phyloP scores from a whole-genome alignment of 2,329 filamentous ascomycete species.

The Apiospora rasikravindrae region DNA sequence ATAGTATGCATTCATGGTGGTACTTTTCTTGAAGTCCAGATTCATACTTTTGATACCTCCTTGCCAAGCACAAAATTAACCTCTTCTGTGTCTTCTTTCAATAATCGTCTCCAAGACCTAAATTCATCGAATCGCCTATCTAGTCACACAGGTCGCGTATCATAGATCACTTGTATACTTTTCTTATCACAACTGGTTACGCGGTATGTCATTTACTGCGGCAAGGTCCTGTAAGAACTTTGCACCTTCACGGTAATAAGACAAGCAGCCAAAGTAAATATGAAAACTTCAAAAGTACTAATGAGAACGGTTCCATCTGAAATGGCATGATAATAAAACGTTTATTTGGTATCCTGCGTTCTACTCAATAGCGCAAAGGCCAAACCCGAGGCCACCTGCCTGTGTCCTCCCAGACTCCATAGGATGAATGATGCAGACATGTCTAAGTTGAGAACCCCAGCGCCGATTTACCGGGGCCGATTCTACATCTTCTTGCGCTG shows the following conservation, averaged over 20 bases:
- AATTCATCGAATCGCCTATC: neutral
- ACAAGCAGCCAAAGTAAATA: neutral
- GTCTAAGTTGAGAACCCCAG: neutral
- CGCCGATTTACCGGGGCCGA: neutral
- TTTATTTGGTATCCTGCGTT: neutral
- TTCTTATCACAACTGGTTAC: neutral
- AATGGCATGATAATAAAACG: neutral
- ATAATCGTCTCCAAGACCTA: neutral
- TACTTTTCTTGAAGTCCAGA: neutral
- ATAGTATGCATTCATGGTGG: neutral
- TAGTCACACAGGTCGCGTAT: neutral
- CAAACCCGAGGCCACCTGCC: neutral
- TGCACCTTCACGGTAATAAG: neutral
- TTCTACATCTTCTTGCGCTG: conserved; percentile 41
- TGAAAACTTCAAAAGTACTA: neutral
- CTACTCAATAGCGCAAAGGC: neutral
- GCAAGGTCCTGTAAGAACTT: no score
- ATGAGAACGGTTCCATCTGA: neutral
- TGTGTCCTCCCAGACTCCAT: neutral
- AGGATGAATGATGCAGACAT: neutral
- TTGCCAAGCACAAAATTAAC: neutral
- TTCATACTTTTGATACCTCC: neutral
- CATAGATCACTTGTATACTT: neutral
- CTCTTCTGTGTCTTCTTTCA: neutral
- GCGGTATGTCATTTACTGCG: no score